Conservation (phyloP, 2,329 filamentous ascomycete genomes). For the Fusarium sp. region DNA sequence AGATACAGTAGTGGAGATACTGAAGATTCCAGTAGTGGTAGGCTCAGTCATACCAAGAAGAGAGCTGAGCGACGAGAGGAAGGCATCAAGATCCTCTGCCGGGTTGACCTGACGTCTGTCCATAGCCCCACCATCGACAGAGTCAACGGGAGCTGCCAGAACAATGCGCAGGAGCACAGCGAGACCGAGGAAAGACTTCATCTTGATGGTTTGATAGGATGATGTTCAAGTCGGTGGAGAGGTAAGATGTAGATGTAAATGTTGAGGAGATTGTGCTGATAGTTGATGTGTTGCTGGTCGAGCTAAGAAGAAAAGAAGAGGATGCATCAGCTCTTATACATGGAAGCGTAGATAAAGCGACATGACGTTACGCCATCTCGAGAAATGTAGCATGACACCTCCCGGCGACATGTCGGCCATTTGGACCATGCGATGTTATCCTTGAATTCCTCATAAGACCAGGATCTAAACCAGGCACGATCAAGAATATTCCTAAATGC, state of each 20-base stretch:
- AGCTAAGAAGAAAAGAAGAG: not conserved
- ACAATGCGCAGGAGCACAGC: not conserved
- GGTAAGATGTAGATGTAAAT: not conserved
- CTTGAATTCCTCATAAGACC: too few relatives aligned
- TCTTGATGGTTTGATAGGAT: not conserved
- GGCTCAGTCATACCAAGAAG: not conserved
- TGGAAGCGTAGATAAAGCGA: not conserved
- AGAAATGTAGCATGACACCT: not conserved
- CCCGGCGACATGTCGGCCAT: too few relatives aligned
- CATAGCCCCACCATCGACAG: not conserved
- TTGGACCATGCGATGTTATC: too few relatives aligned
- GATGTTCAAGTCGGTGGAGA: not conserved
- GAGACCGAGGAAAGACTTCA: conserved; percentile 6
- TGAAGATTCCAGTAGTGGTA: not conserved
- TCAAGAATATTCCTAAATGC: not conserved
- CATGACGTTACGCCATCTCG: not conserved
- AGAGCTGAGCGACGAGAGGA: not conserved
- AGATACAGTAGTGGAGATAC: conserved; percentile 1
- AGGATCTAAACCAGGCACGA: not conserved
- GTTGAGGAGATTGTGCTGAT: too few relatives aligned
- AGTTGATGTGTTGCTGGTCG: too few relatives aligned
- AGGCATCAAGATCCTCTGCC: not conserved
- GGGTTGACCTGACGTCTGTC: not conserved
- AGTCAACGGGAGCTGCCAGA: too few relatives aligned
- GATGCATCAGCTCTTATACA: not conserved